Base-by-base conservation (phyloP, 495 filamentous ascomycete genomes). In the Pseudevernia furfuracea region DNA sequence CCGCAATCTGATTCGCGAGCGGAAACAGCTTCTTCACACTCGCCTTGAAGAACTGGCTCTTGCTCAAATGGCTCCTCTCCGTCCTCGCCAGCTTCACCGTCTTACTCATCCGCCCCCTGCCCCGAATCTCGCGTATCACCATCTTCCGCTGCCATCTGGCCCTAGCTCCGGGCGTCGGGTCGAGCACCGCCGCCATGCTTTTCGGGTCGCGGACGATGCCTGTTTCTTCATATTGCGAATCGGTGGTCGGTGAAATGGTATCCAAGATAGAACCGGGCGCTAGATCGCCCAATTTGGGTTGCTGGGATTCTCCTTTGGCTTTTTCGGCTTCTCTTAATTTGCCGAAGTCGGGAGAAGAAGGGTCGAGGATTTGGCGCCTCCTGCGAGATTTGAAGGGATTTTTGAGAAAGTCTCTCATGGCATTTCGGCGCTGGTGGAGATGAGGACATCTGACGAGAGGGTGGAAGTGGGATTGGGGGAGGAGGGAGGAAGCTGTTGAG, bases 21-120 rank as follows among this genome's bases (percentile, higher is more conserved):
- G 85, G 82, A 6, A 84, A 85, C 58, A 98, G 81, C 80, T 97
- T 97, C 85, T 97, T 97, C 59, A 89, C 75, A 19, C 84, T 87
- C 1, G 94, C 96, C 71, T 90, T 86, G 65, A 96, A 76, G 67
- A 79, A 80, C 28, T 85, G 81, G 58, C 84, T 88, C 70, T 84
- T 85, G 71, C 78, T 81, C 3, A 82, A 69, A 52, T 82, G 77
- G 71, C 87, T 78, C 64, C 90, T 81, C 79, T 98, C 94, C 32
- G 89, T 87, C 34, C 85, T 82, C 72, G 84, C 79, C 58, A 96
- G 81, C 52, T 80, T 74, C 63, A 88, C 80, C 49, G 75, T 74
- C 65, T 81, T 80, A 9, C 84, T 83, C 56, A 96, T 70, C 14
- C 86, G 80, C n/a, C 89, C 88, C 38, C 87, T 79, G 17, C 82